Percentiles rank a stretch among this genome's conserved stretches.
Evolutionary conservation across 2,329 filamentous ascomycete species (phyloP).

Genomic region (Salinomyces thailandicus): DNA sequence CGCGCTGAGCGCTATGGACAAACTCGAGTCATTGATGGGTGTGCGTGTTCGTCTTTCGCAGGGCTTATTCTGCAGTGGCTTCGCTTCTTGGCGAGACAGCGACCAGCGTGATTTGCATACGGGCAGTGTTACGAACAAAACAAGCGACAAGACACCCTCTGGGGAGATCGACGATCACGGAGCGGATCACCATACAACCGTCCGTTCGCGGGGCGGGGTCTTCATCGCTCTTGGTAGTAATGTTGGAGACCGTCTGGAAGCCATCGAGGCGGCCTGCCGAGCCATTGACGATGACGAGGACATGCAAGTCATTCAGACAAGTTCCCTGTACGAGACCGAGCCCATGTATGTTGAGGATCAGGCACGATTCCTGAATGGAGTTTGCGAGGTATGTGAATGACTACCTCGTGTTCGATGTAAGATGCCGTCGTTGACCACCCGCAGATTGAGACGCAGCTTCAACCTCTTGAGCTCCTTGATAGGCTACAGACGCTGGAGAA

Average conservation of each 20-base stretch:
- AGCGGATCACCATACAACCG: no score
- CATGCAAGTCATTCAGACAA: conserved; percentile 69
- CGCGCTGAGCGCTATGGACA: neutral
- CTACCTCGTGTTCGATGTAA: conserved; percentile 1
- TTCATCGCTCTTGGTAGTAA: conserved; percentile 92
- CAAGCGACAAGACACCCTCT: no score
- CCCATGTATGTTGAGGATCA: conserved; percentile 96
- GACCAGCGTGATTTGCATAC: no score
- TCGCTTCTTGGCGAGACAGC: no score
- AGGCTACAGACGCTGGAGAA: conserved; percentile 76
- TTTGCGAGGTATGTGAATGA: conserved; percentile 69
- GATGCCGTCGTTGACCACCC: neutral
- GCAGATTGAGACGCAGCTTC: conserved; percentile 69
- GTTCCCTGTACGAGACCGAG: conserved; percentile 84
- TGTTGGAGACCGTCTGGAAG: conserved; percentile 69
- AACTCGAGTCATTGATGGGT: no score
- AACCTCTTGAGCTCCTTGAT: conserved; percentile 66
- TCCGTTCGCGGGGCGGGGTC: no score
- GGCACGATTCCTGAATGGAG: conserved; percentile 80
- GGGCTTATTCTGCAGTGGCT: no score
- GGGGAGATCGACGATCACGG: no score
- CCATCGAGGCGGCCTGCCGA: conserved; percentile 74
- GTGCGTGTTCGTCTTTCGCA: no score
- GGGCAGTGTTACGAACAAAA: no score
- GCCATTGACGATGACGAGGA: conserved; percentile 59